Evolutionary conservation across 2,329 filamentous ascomycete genomes (phyloP).

Genomic region (Monosporascus sp.): DNA sequence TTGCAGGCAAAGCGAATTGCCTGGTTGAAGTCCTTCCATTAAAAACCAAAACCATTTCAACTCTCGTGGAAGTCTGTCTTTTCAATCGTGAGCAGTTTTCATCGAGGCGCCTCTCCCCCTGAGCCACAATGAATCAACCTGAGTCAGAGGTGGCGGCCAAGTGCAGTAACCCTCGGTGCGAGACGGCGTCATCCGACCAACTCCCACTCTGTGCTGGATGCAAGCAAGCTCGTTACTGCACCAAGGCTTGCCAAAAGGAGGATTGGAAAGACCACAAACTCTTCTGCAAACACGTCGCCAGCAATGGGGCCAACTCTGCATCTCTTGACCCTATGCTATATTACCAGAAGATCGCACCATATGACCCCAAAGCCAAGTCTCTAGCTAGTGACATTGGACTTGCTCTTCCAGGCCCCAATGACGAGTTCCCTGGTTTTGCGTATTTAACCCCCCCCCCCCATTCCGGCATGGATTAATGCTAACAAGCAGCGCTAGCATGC

Average conservation of each 20-base stretch:
- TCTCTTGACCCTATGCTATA: slow-evolving; percentile 2
- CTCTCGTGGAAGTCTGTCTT: not conserved
- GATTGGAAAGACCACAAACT: slow-evolving; percentile 20
- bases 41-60: too few species aligned
- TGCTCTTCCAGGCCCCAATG: not conserved
- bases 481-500: not conserved
- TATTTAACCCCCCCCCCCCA: not conserved
- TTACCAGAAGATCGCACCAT: slow-evolving; percentile 6
- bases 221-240: slow-evolving; percentile 17
- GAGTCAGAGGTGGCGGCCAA: not conserved
- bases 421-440: not conserved
- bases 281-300: slow-evolving; percentile 10
- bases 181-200: slow-evolving; percentile 1
- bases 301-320: slow-evolving; percentile 2
- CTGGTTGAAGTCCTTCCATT: too few species aligned
- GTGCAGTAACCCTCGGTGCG: slow-evolving; percentile 4
- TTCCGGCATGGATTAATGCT: not conserved
- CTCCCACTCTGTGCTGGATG: slow-evolving; percentile 12
- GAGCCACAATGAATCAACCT: not conserved
- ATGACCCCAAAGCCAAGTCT: slow-evolving; percentile 4
- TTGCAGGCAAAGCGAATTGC: too few species aligned
- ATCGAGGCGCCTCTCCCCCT: not conserved
- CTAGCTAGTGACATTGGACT: slow-evolving; percentile 5
- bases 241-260: slow-evolving; percentile 16
- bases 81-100: not conserved